Percentiles rank a stretch among this genome's conserved stretches.
Evolutionary conservation across 805 yeast species (phyloP).

Genomic region (Lipomyces sp.): DNA sequence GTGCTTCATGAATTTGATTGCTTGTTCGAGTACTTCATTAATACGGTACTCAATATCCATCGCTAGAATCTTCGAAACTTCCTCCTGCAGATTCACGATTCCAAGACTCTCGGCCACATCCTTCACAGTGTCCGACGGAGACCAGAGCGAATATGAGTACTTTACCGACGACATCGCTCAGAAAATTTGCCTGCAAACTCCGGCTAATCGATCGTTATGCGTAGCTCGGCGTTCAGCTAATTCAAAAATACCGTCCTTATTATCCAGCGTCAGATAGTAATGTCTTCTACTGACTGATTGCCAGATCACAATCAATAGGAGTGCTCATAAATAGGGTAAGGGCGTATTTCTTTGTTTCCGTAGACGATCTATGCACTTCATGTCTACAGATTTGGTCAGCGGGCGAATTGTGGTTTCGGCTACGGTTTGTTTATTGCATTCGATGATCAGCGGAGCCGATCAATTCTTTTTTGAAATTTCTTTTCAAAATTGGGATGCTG

Average conservation of each 20-base stretch:
- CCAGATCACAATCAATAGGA: too few relatives aligned
- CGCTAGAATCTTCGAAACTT: conserved; percentile 88
- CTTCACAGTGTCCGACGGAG: conserved; percentile 73
- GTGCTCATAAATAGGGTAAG: too few relatives aligned
- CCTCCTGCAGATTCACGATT: conserved; percentile 69
- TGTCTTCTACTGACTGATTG: too few relatives aligned
- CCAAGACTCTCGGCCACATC: conserved; percentile 95
- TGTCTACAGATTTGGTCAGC: conserved; percentile 20
- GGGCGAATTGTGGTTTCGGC: conserved; percentile 10
- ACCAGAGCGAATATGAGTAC: conserved; percentile 26
- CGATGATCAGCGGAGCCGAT: conserved; percentile 28
- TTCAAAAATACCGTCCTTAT: not conserved
- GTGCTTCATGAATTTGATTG: conserved; percentile 93
- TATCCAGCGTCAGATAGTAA: too few relatives aligned
- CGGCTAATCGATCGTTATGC: not conserved
- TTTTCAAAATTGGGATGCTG: too few relatives aligned
- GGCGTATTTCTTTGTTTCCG: too few relatives aligned
- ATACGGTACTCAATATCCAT: conserved; percentile 99
- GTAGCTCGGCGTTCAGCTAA: not conserved
- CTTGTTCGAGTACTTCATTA: conserved; percentile 92
- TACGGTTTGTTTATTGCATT: conserved; percentile 16
- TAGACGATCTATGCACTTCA: too few relatives aligned
- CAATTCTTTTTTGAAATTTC: not conserved
- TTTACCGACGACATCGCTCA: conserved; percentile 13
- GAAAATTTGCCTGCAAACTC: not conserved